Evolutionary conservation across 2,329 filamentous ascomycete genomes (phyloP), one percentile per base, ranked within the genome.

Genomic region (Fusarium duplospermum): DNA sequence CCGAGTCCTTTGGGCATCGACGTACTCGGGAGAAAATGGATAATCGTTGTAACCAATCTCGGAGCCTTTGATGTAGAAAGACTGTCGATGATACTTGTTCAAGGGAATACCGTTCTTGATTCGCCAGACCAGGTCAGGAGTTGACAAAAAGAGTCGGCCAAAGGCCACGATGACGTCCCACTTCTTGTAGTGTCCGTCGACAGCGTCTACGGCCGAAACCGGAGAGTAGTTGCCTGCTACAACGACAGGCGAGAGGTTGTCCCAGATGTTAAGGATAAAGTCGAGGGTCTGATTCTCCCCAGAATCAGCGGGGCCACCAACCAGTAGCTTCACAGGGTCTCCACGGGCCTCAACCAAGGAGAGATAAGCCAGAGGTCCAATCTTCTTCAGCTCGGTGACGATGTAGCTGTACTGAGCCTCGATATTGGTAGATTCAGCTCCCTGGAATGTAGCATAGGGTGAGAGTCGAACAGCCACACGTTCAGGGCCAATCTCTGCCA

Each of bases 401-500:
- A 81, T 63, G 36, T 81, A 80, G 6, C 63, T 68, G 13, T 75
- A 80, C 31, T 72, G 75, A 4, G 42, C 70, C 14, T 72, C 40
- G 7, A 73, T 57, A 9, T 81, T 69, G 1, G 72, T 70, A 2
- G 74, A 76, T 33, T 75, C 66, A 1, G 74, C 62, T 0, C 73
- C 80, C 18, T 80, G 79, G 61, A 79, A 81, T 0, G 62, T 63
- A 4, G 75, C 78, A 52, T 78, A 81, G 1, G 80, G 80, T 1
- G 78, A 80, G 0, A 87, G 78, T 6, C 86, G 80, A 2, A 87
- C 74, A 1, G 83, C 85, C 73, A 85, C 85, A 1, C 75, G 79
- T 20, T 79, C 73, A 0, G 85, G 82, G 16, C 78, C 72, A 10
- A 85, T 78, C 2, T 79, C 80, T 0, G 62, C 78, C 4, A 81